Base-by-base conservation (phyloP, 2,329 filamentous ascomycete genomes). In the Ceratocystis huliohia region DNA sequence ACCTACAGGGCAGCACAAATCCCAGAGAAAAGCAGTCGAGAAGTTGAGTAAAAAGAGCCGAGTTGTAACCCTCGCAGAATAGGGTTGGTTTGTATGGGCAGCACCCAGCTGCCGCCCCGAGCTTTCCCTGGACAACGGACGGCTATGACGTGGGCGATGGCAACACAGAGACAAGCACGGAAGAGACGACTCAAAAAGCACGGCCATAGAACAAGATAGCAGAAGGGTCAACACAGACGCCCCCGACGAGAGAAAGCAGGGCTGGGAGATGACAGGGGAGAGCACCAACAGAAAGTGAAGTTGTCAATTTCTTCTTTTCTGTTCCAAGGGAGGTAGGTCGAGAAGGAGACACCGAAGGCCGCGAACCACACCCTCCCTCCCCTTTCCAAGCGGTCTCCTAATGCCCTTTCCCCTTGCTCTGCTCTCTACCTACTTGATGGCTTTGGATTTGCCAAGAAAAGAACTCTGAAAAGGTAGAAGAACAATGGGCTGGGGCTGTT, bases 201-300 rank as follows among this genome's bases (percentile, higher is more conserved):
- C 53, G 53, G 53, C 53, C 53, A 37, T 59, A 37, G 37, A 59
- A 33, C 15, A 59, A 33, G 53, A 41, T 41, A 41, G 37, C 10
- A 41, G 37, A 41, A 41, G 37, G 37, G 5, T n/a, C 53, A 10
- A 59, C 28, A 59, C 53, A 59, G 53, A 59, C 53, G n/a, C 13
- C 37, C 37, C 13, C 37, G 37, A 41, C 37, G 37, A 41, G 17
- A 33, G 53, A 59, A 59, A 33, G 13, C 53, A 30, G 28, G 53
- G 28, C 53, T 59, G 53, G 53, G 53, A 59, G 53, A 59, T 59
- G 53, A 59, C 53, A 59, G 53, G 53, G 53, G 53, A 59, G 53
- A 37, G 53, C 53, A 59, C 53, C 53, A 59, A 59, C 53, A 59
- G 3, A 59, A 59, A 30, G 28, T 59, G 53, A 59, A 8, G 53